phyloP scores from a whole-genome alignment of 129 eudicot genomes.

The Chrysanthemum makinoi region DNA sequence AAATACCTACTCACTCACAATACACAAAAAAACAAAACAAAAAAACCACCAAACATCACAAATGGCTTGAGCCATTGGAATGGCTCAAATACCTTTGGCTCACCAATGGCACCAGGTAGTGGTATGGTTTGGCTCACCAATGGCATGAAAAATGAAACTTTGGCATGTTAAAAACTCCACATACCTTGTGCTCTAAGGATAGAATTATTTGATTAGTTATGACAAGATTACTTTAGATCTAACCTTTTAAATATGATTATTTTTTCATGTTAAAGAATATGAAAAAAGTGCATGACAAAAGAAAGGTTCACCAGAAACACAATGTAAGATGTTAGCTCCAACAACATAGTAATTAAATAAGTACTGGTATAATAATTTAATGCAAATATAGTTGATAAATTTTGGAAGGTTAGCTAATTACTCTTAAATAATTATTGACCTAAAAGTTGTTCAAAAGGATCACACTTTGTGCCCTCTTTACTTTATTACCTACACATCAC shows the following conservation, averaged over 20 bases:
- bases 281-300: conserved; percentile 21
- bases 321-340: conserved; percentile 48
- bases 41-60: too few relatives aligned
- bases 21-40: too few relatives aligned
- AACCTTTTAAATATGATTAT: too few relatives aligned
- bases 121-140: too few relatives aligned
- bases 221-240: background rate
- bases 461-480: conserved; percentile 38
- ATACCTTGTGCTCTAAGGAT: too few relatives aligned
- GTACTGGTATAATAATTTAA: conserved; percentile 28
- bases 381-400: conserved; percentile 37
- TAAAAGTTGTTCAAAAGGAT: conserved; percentile 54
- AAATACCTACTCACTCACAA: too few relatives aligned
- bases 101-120: too few relatives aligned
- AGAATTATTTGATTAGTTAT: too few relatives aligned
- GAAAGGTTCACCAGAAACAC: conserved; percentile 34
- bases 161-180: too few relatives aligned
- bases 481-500: conserved; percentile 54
- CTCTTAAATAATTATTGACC: conserved; percentile 39
- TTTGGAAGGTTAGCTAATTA: conserved; percentile 47
- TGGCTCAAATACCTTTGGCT: too few relatives aligned
- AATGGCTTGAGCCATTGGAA: too few relatives aligned
- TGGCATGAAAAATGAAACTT: too few relatives aligned
- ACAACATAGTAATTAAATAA: conserved; percentile 34
- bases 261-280: background rate